Evolutionary conservation across 2,329 filamentous ascomycete species (phyloP).

Genomic region (Trichoderma citrinoviride): DNA sequence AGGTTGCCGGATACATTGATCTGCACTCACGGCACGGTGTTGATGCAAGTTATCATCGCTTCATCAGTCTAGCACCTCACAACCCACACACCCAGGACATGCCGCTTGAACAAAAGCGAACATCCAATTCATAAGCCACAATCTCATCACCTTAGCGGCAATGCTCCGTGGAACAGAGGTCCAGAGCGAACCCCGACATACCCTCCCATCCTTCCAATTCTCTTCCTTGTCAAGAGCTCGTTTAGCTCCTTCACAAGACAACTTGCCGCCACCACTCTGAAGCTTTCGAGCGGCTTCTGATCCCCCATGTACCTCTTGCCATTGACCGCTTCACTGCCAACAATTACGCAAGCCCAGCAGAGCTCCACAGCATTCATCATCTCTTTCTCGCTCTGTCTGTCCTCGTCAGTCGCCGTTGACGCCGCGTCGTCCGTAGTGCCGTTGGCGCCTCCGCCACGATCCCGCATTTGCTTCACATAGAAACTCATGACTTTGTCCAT

Average conservation of each 20-base stretch:
- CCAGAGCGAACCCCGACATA: constrained; percentile 27
- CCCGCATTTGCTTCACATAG: constrained; percentile 37
- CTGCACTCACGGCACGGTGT: too few relatives aligned
- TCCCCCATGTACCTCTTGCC: constrained; percentile 19
- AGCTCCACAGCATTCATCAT: constrained; percentile 34
- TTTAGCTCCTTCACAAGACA: constrained; percentile 35
- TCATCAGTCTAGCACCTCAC: too few relatives aligned
- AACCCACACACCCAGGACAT: too few relatives aligned
- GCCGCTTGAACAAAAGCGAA: too few relatives aligned
- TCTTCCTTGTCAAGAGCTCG: constrained; percentile 22
- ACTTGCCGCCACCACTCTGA: constrained; percentile 39
- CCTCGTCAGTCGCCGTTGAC: background rate
- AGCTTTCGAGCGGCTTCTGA: constrained; percentile 34
- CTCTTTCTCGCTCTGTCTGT: constrained; percentile 12
- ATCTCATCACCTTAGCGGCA: constrained; percentile 16
- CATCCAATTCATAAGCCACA: background rate
- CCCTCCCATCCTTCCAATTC: constrained; percentile 26
- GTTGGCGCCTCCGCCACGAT: background rate
- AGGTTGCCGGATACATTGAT: too few relatives aligned
- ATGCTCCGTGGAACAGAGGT: background rate
- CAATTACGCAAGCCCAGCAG: constrained; percentile 37
- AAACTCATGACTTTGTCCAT: constrained; percentile 47
- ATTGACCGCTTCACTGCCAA: constrained; percentile 26
- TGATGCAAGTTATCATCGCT: background rate
- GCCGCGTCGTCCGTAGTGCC: constrained; percentile 15